Evolutionary conservation across 306 rosid species (phyloP).

Genomic region (Adenanthera pavonina): DNA sequence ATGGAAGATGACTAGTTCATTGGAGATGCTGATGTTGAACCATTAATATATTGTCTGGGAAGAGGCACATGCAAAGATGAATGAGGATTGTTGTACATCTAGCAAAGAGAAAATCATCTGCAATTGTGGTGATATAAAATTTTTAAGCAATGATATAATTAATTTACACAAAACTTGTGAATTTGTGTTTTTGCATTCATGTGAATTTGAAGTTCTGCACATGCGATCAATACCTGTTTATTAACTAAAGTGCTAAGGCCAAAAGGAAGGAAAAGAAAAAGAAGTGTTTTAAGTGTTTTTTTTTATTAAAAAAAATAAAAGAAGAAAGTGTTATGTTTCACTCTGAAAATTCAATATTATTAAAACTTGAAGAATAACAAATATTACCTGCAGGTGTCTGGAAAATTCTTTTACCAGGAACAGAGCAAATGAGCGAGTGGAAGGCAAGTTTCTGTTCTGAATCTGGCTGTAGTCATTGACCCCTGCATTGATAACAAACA

Average conservation of each 20-base stretch:
- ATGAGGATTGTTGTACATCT: background rate
- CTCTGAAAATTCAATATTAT: background rate
- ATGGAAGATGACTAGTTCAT: background rate
- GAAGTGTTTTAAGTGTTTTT: background rate
- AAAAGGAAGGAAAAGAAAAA: background rate
- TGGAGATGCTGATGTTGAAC: background rate
- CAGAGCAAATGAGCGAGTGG: conserved; percentile 10
- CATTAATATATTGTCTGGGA: background rate
- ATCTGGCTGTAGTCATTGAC: conserved; percentile 35
- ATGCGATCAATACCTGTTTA: background rate
- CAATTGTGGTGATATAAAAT: background rate
- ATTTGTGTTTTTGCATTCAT: background rate
- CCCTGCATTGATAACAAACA: conserved; percentile 34
- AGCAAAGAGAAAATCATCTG: background rate
- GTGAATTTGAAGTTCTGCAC: background rate
- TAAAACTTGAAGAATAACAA: background rate
- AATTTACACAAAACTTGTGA: background rate
- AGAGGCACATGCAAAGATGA: background rate
- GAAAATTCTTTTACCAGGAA: conserved; percentile 34
- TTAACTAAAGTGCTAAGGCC: background rate
- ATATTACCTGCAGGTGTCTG: conserved; percentile 38
- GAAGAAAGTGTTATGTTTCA: background rate
- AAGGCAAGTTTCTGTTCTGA: conserved; percentile 5
- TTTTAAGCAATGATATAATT: background rate
- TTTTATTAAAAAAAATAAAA: no score